Base-by-base conservation (phyloP, 805 yeast species). In the Nakazawaea ishiwadae region DNA sequence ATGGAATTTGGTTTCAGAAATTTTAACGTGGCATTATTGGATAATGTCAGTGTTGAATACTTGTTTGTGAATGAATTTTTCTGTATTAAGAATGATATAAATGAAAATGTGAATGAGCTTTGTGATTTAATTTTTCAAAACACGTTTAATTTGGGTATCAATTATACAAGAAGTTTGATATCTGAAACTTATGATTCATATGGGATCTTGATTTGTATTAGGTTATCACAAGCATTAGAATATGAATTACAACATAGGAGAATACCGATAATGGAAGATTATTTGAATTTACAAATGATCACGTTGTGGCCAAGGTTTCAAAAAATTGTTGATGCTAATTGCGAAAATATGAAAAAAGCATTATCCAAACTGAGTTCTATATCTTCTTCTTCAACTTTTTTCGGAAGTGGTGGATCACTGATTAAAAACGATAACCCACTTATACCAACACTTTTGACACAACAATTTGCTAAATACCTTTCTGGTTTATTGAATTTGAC, bases 251-350 rank as follows among this genome's bases (percentile, higher is more conserved):
- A 84, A 54, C 81, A 76, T 47, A 71, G 85, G 44, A 75, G 74
- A 43, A 77, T 84, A 2, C 90, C 95, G 0, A 79, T 79, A 4
- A 63, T 80, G 58, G 87, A 81, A 47, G 84, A 78, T 45, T 85
- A 83, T 56, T 68, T 83, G 48, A 79, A 84, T 50, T 66, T 76
- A 12, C 78, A 84, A 47, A 60, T 81, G 46, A 74, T 87, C 39
- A 58, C 73, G 3, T 63, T 91, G 34, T 93, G 98, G 98, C 96
- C 97, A 0, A 78, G 75, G 44, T 84, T 90, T 53, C 90, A 89
- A 52, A 71, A 69, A 35, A 66, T 87, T 26, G 73, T 90, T 31
- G 96, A 89, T 56, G 63, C 75, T 26, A 86, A 91, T 51, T 82
- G 96, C 51, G 84, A 79, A 16, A 75, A 80, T 37, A 63, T 88